Conservation (phyloP, 345 rosid species). For the Geranium rotundifolium region DNA sequence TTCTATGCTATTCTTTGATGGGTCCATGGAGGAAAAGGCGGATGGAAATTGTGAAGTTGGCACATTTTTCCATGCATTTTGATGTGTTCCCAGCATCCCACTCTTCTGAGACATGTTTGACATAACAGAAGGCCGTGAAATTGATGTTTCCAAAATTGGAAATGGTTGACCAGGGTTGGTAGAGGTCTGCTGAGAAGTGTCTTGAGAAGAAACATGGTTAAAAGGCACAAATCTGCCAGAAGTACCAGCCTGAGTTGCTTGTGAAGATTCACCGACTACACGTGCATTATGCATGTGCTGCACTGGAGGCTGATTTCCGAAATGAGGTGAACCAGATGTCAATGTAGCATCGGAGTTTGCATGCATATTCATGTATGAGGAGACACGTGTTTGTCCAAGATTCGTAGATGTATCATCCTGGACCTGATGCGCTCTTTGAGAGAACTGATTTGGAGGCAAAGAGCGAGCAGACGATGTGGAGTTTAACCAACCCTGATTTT, state of each 20-base stretch:
- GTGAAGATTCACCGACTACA: not conserved
- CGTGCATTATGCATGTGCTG: slow-evolving; percentile 23
- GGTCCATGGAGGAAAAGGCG: not conserved
- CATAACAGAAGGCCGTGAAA: slow-evolving; percentile 24
- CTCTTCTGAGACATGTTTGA: slow-evolving; percentile 31
- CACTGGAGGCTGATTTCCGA: slow-evolving; percentile 32
- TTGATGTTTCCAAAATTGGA: slow-evolving; percentile 32
- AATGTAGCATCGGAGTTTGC: slow-evolving; percentile 21
- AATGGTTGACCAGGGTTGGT: slow-evolving; percentile 32
- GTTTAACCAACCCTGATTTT: slow-evolving; percentile 31
- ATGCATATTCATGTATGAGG: slow-evolving; percentile 9
- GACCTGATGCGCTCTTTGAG: slow-evolving; percentile 28
- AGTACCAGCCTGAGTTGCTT: not conserved
- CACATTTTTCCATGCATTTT: slow-evolving; percentile 28
- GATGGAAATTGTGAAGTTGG: slow-evolving; percentile 8
- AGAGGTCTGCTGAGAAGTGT: not conserved
- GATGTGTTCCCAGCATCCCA: slow-evolving; percentile 23
- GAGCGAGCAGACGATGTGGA: slow-evolving; percentile 36
- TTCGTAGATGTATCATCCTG: slow-evolving; percentile 21
- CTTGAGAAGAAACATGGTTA: not conserved
- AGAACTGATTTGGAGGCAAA: slow-evolving; percentile 25
- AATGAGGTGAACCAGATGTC: slow-evolving; percentile 35
- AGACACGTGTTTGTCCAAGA: slow-evolving; percentile 25
- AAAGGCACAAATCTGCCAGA: not conserved
- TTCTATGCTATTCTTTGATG: slow-evolving; percentile 1